Evolutionary conservation across 1,284 basidiomycete species (phyloP).

Genomic region (Megacollybia platyphylla): DNA sequence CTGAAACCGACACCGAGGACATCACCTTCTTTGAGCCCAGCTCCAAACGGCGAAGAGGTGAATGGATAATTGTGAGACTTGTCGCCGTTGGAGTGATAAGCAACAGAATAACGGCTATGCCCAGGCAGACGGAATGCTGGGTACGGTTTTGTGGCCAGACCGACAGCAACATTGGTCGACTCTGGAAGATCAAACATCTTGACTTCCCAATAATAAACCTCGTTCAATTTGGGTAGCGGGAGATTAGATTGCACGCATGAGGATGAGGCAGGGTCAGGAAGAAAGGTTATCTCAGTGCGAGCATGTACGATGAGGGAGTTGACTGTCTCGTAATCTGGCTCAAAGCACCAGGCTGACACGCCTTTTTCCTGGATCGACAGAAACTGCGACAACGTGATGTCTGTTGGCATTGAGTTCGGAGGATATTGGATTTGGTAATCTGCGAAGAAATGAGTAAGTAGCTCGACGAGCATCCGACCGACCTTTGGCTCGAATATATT

Average conservation of each 20-base stretch:
- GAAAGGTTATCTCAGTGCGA: constrained; percentile 90
- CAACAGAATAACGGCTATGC: constrained; percentile 82
- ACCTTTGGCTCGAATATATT: constrained; percentile 87
- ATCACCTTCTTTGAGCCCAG: constrained; percentile 84
- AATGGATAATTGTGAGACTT: constrained; percentile 98
- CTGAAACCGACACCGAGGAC: constrained; percentile 90
- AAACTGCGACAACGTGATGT: constrained; percentile 94
- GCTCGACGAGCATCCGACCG: constrained; percentile 14
- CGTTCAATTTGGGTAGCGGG: constrained; percentile 88
- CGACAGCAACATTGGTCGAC: constrained; percentile 75
- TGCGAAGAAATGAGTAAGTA: constrained; percentile 18
- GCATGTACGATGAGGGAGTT: constrained; percentile 85
- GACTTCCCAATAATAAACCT: constrained; percentile 96
- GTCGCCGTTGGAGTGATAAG: constrained; percentile 94
- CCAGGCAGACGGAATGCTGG: constrained; percentile 89
- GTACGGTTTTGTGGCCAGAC: constrained; percentile 90
- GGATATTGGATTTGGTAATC: constrained; percentile 87
- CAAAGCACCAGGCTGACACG: constrained; percentile 94
- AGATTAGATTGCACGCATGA: constrained; percentile 92
- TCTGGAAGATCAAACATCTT: constrained; percentile 94
- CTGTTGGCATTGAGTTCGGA: constrained; percentile 85
- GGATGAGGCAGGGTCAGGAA: constrained; percentile 86
- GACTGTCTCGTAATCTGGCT: constrained; percentile 91
- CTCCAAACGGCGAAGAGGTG: constrained; percentile 77
- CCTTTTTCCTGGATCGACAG: constrained; percentile 97